These are phyloP conservation scores for Hondaea fermentalgiana DNA, from an alignment of 108 stramenopile genomes.

Conservation along the genomic window DNA sequence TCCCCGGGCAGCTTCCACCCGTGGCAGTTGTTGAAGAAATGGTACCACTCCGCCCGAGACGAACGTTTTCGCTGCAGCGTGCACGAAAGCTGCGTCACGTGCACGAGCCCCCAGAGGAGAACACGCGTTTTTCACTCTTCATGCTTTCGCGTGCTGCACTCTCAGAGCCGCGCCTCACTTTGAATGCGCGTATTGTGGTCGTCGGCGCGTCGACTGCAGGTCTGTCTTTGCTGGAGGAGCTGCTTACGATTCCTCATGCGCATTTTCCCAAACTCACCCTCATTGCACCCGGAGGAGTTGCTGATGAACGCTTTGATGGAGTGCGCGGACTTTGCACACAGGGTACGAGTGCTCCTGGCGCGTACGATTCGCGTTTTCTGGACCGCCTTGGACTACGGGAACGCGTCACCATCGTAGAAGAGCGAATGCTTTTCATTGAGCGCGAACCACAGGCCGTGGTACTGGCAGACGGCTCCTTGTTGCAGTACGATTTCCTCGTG, in stretches of 20 bases:
- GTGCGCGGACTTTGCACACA: background rate
- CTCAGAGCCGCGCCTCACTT: constrained; percentile 36
- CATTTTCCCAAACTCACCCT: constrained; percentile 38
- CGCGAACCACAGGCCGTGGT: constrained; percentile 34
- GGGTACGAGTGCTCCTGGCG: background rate
- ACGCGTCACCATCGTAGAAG: constrained; percentile 30
- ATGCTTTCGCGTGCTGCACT: constrained; percentile 32
- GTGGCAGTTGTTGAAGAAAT: constrained; percentile 25
- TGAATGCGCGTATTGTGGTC: constrained; percentile 41
- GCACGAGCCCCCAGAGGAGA: background rate
- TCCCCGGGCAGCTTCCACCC: constrained; percentile 21
- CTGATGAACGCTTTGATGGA: background rate
- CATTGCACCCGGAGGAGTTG: constrained; percentile 32
- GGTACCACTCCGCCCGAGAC: constrained; percentile 34
- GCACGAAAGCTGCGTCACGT: background rate
- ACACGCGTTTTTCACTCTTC: constrained; percentile 29
- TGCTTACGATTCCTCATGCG: constrained; percentile 33
- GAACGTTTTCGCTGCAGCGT: background rate
- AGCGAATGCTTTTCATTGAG: constrained; percentile 28
- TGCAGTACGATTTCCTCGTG: constrained; percentile 48
- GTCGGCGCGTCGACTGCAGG: constrained; percentile 35
- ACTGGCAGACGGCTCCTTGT: constrained; percentile 33
- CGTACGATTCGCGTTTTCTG: background rate
- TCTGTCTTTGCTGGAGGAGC: constrained; percentile 35
- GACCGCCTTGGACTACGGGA: constrained; percentile 27